Percentiles rank a stretch among this genome's conserved stretches.
phyloP scores from a whole-genome alignment of 139 green algal genomes.

The Dunaliella primolecta region DNA sequence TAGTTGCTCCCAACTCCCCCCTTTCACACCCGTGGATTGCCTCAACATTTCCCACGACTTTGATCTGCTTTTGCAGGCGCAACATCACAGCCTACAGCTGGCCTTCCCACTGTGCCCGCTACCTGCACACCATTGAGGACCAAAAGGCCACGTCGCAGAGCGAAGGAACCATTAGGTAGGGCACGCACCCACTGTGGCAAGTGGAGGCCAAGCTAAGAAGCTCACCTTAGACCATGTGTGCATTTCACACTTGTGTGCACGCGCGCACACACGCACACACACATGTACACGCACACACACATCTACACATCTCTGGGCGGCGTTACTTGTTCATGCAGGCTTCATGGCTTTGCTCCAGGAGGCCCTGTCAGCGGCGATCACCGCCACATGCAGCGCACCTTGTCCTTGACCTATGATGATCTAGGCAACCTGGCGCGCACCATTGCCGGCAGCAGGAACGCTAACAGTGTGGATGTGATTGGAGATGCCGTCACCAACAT shows the following conservation, averaged over 20 bases:
- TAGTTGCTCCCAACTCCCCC: too few relatives aligned
- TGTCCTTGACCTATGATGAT: conserved; percentile 28
- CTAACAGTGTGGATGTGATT: background rate
- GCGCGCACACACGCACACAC: background rate
- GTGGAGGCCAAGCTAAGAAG: background rate
- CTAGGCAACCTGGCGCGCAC: conserved; percentile 5
- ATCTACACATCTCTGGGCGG: background rate
- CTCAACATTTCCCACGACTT: too few relatives aligned
- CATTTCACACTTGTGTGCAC: background rate
- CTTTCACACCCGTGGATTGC: too few relatives aligned
- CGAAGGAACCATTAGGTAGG: background rate
- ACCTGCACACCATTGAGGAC: conserved; percentile 64
- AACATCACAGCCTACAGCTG: conserved; percentile 93
- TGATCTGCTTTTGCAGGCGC: conserved; percentile 31
- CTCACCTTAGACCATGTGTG: background rate
- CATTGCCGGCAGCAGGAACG: background rate
- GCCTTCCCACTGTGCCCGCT: conserved; percentile 77
- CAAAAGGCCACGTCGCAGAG: conserved; percentile 28
- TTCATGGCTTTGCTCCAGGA: background rate
- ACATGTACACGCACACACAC: background rate
- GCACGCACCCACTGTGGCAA: background rate
- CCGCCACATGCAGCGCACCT: conserved; percentile 5
- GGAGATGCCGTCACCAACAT: background rate
- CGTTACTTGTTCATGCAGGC: background rate
- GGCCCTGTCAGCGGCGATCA: background rate